Evolutionary conservation across 176 grass and related monocot genomes (phyloP).

Genomic region (Bromus sterilis): DNA sequence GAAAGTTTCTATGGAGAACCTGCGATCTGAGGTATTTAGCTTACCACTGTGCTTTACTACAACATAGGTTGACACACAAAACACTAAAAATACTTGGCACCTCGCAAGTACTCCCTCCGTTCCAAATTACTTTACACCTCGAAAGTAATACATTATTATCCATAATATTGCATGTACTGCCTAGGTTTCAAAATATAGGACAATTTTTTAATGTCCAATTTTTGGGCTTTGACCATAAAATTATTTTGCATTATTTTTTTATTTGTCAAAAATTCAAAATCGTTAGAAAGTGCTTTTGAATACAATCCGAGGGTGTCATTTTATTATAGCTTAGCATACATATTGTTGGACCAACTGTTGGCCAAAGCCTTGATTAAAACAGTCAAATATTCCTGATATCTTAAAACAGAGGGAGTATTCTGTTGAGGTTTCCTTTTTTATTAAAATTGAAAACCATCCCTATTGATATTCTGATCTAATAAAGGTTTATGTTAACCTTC

Average conservation of each 20-base stretch:
- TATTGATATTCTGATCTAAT: not conserved
- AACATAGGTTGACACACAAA: too few species aligned
- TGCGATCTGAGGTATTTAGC: slow-evolving; percentile 59
- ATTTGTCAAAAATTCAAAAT: not conserved
- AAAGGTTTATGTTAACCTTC: not conserved
- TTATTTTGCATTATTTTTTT: not conserved
- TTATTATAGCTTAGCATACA: not conserved
- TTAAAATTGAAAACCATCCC: not conserved
- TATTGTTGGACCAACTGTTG: not conserved
- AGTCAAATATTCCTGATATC: not conserved
- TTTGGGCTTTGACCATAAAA: not conserved
- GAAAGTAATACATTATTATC: not conserved
- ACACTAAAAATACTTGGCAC: too few species aligned
- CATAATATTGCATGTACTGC: not conserved
- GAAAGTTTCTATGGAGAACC: slow-evolving; percentile 56
- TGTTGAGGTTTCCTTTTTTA: not conserved
- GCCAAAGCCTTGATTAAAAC: not conserved
- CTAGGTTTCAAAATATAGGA: not conserved
- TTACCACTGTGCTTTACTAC: not conserved
- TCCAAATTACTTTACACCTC: too few species aligned
- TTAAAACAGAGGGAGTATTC: not conserved
- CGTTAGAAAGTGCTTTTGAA: not conserved
- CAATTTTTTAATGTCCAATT: not conserved
- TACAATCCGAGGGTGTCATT: not conserved
- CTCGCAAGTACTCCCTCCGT: too few species aligned